A percentile compares a stretch with the other conserved stretches of the same genome.
These are phyloP conservation scores for Xenoacremonium recifei DNA, from an alignment of 2,329 filamentous ascomycete species.

Conservation along the genomic window DNA sequence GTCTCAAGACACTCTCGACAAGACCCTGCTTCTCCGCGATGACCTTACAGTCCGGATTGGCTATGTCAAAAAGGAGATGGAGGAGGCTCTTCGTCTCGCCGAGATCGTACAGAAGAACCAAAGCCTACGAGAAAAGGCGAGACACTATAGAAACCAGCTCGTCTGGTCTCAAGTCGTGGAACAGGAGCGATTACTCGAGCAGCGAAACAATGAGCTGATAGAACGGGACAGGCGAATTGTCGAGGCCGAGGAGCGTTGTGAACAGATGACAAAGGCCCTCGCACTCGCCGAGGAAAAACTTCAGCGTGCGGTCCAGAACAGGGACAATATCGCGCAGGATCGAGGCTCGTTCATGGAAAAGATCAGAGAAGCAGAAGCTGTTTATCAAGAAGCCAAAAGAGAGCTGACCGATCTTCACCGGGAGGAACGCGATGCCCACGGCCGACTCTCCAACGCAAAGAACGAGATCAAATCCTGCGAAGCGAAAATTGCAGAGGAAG, in stretches of 20 bases:
- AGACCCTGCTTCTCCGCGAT: slow-evolving; percentile 43
- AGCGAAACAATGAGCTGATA: slow-evolving; percentile 28
- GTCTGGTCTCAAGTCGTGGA: slow-evolving; percentile 87
- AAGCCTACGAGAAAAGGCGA: slow-evolving; percentile 59
- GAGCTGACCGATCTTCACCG: slow-evolving; percentile 54
- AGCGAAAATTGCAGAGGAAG: slow-evolving; percentile 52
- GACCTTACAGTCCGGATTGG: slow-evolving; percentile 34
- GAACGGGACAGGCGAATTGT: slow-evolving; percentile 24
- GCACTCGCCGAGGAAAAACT: slow-evolving; percentile 45
- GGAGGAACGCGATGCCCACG: slow-evolving; percentile 65
- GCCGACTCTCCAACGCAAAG: slow-evolving; percentile 54
- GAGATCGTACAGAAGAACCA: slow-evolving; percentile 66
- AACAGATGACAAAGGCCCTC: slow-evolving; percentile 49
- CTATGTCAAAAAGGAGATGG: slow-evolving; percentile 39
- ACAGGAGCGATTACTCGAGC: slow-evolving; percentile 58
- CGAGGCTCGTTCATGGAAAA: slow-evolving; percentile 46
- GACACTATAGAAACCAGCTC: slow-evolving; percentile 62
- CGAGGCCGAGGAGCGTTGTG: slow-evolving; percentile 26
- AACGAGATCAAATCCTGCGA: slow-evolving; percentile 45
- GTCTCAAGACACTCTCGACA: slow-evolving; percentile 75
- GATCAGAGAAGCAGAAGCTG: slow-evolving; percentile 44
- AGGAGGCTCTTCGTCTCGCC: slow-evolving; percentile 63
- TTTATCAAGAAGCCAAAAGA: slow-evolving; percentile 51
- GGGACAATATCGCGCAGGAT: slow-evolving; percentile 44
- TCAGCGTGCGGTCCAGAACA: slow-evolving; percentile 34